Base-by-base conservation (phyloP, 2,329 filamentous ascomycete species). In the Colletotrichum tabaci region DNA sequence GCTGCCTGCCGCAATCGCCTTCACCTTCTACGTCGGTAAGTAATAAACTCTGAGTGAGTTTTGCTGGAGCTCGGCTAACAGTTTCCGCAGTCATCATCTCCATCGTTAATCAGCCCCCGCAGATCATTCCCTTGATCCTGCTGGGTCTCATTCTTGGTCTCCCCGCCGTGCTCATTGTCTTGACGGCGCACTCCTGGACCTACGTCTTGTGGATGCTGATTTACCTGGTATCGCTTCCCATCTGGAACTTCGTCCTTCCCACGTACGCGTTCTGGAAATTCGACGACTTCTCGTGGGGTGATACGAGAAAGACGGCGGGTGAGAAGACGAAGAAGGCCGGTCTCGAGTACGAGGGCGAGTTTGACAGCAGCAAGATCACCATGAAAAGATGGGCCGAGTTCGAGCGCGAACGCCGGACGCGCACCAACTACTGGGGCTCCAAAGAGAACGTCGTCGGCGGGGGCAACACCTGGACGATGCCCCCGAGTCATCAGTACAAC, bases 321-420 rank as follows among this genome's bases (percentile, higher is more conserved):
- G 96, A 98, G 79, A 94, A 93, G 85, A 92, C 90, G 16, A 95
- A 96, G 86, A 96, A 96, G 84, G 93, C 89, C 2, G 94, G 94
- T 42, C 91, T 95, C 74, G 95, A 96, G 78, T 92, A 92, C 74
- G 94, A 98, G 82, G 96, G 96, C 74, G 96, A 98, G 82, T 99
- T 99, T 78, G 97, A 99, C 83, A 97, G 93, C 82, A 97, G 93
- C 83, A 97, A 98, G 89, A 99, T 99, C 80, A 98, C 96, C 47
- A 99, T 99, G 96, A 98, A 98, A 88, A 87, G 96, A 77, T 99
- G 96, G 96, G 93, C 92, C 74, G 96, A 99, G 83, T 99, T 98
- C 80, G 96, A 99, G 86, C 85, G 89, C 21, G 89, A 91, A 74
- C 87, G 88, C 73, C 84, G 89, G 42, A 79, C 82, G 62, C 84